Conservation (phyloP, 2,329 filamentous ascomycete genomes). For the Tympanopsis confertula region DNA sequence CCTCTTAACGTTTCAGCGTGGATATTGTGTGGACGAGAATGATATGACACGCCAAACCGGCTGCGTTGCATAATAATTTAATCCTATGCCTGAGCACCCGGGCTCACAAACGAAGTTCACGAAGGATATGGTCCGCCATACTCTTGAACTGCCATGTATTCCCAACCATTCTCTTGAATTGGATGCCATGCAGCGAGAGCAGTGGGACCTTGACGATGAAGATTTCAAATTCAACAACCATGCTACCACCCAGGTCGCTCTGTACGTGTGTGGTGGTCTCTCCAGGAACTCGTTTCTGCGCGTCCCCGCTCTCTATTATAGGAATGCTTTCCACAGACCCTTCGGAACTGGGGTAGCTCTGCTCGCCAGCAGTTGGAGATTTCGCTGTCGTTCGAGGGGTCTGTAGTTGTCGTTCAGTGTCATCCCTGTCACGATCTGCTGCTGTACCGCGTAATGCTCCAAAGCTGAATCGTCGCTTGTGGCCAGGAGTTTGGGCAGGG, state of each 20-base stretch:
- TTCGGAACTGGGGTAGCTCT: slow-evolving; percentile 75
- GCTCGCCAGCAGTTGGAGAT: slow-evolving; percentile 40
- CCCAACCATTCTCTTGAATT: slow-evolving; percentile 92
- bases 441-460: slow-evolving; percentile 46
- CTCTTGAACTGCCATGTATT: slow-evolving; percentile 98
- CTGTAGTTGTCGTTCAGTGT: slow-evolving; percentile 31
- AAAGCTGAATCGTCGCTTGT: slow-evolving; percentile 75
- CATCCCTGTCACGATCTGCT: slow-evolving; percentile 58
- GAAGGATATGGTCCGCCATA: slow-evolving; percentile 91
- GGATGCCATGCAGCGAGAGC: slow-evolving; percentile 83
- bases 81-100: no score
- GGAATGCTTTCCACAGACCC: slow-evolving; percentile 66
- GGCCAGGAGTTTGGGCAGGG: slow-evolving; percentile 41
- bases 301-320: slow-evolving; percentile 34
- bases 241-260: slow-evolving; percentile 72
- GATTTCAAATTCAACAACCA: slow-evolving; percentile 85
- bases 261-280: slow-evolving; percentile 90
- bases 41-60: no score
- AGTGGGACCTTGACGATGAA: slow-evolving; percentile 95
- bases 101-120: slow-evolving; percentile 65
- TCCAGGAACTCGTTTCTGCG: slow-evolving; percentile 53
- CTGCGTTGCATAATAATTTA: no score
- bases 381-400: slow-evolving; percentile 30
- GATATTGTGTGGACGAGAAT: no score
- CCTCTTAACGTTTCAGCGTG: no score